Conservation (phyloP, 1,284 basidiomycete genomes). For the Mycena citricolor region DNA sequence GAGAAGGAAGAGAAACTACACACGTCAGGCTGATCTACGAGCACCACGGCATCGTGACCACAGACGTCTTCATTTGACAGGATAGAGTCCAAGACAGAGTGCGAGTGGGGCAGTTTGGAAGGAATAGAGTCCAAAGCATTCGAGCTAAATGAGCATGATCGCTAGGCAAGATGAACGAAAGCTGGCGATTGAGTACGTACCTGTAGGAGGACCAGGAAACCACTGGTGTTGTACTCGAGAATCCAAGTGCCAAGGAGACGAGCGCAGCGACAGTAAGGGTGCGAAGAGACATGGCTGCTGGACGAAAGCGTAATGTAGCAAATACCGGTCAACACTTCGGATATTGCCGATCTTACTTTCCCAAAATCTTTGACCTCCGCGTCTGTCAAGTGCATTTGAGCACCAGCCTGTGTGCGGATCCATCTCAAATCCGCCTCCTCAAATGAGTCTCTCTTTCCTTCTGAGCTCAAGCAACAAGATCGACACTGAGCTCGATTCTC, state of each 20-base stretch:
- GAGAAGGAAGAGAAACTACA: neutral
- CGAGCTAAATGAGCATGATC: conserved; percentile 50
- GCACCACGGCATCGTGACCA: conserved; percentile 58
- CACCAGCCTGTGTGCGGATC: neutral
- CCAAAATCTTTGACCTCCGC: neutral
- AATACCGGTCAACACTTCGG: too few relatives aligned
- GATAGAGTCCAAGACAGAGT: conserved; percentile 44
- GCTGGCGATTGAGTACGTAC: conserved; percentile 38
- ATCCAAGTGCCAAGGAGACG: conserved; percentile 49
- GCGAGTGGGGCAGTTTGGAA: conserved; percentile 32
- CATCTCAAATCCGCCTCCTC: neutral
- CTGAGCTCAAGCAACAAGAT: conserved; percentile 29
- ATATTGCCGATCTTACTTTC: neutral
- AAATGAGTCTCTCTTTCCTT: conserved; percentile 32
- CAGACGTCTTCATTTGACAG: conserved; percentile 52
- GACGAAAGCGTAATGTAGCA: conserved; percentile 3
- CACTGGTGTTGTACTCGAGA: conserved; percentile 59
- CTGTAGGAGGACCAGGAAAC: conserved; percentile 69
- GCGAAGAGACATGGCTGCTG: conserved; percentile 20
- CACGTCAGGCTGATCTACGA: conserved; percentile 71
- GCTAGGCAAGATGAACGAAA: too few relatives aligned
- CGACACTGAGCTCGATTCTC: conserved; percentile 41
- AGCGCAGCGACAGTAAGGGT: conserved; percentile 36
- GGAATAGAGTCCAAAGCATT: conserved; percentile 44
- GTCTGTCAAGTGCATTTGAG: neutral